Evolutionary conservation across 305 asterid genomes (phyloP).

Genomic region (Ajuga reptans): DNA sequence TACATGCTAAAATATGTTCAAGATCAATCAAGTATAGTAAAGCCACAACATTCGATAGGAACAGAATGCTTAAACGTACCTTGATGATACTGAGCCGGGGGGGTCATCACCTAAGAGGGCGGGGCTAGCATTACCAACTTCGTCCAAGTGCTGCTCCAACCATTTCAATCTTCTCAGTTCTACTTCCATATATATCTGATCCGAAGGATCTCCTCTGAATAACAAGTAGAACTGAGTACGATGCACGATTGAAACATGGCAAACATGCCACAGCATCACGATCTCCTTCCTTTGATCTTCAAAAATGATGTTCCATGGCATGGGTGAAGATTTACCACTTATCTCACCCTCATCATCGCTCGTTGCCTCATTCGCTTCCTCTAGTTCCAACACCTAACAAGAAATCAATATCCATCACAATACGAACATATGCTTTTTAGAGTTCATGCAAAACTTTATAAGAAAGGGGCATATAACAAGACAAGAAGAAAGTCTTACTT

Average conservation of each 20-base stretch:
- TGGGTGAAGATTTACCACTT: constrained; percentile 44
- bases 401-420: not conserved
- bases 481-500: constrained; percentile 39
- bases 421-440: not conserved
- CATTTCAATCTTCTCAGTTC: constrained; percentile 78
- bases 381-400: constrained; percentile 75
- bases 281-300: constrained; percentile 80
- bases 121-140: constrained; percentile 93
- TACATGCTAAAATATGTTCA: too few relatives aligned
- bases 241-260: constrained; percentile 82
- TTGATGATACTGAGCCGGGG: constrained; percentile 70
- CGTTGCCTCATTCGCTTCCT: constrained; percentile 61
- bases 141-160: constrained; percentile 85
- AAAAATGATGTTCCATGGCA: constrained; percentile 55
- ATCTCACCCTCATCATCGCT: constrained; percentile 50
- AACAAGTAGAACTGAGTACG: constrained; percentile 79
- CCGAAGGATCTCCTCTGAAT: constrained; percentile 73
- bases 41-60: too few relatives aligned
- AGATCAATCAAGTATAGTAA: not conserved
- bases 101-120: constrained; percentile 93
- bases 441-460: not conserved
- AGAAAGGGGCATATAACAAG: not conserved
- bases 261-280: constrained; percentile 87
- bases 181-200: constrained; percentile 88
- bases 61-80: constrained; percentile 36